Evolutionary conservation across 2,329 filamentous ascomycete species (phyloP).

Genomic region (Botrytis elliptica): DNA sequence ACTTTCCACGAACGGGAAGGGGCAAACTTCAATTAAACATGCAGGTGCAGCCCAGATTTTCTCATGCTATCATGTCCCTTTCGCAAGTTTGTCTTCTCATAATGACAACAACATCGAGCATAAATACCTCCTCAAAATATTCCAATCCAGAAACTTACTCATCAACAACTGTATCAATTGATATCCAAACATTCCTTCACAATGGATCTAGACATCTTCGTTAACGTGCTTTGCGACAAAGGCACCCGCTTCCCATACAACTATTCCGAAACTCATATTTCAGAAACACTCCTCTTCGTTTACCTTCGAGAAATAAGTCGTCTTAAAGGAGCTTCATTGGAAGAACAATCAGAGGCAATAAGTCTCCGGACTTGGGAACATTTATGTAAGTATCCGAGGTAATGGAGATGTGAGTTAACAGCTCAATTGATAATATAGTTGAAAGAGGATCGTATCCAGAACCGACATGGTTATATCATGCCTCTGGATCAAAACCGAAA

Average conservation of each 20-base stretch:
- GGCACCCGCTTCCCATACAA: background rate
- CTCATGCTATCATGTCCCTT: background rate
- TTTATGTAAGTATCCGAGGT: background rate
- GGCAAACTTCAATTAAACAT: background rate
- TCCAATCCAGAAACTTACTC: background rate
- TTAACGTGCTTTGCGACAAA: background rate
- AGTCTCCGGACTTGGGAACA: background rate
- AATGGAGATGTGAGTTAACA: background rate
- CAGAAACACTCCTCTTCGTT: background rate
- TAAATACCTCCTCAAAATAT: background rate
- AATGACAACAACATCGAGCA: background rate
- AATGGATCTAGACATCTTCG: background rate
- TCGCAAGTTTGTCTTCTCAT: background rate
- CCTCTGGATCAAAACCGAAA: fast-evolving
- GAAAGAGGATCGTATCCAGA: background rate
- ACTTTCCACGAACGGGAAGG: background rate
- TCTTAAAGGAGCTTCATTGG: background rate
- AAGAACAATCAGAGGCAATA: background rate
- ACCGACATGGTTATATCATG: background rate
- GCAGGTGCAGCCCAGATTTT: background rate
- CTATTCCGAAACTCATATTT: background rate
- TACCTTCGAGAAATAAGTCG: background rate
- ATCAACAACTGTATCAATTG: background rate
- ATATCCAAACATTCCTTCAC: background rate
- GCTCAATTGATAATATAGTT: background rate